These are phyloP conservation scores for Croton setiger DNA, from an alignment of 441 rosid species.

Conservation along the genomic window DNA sequence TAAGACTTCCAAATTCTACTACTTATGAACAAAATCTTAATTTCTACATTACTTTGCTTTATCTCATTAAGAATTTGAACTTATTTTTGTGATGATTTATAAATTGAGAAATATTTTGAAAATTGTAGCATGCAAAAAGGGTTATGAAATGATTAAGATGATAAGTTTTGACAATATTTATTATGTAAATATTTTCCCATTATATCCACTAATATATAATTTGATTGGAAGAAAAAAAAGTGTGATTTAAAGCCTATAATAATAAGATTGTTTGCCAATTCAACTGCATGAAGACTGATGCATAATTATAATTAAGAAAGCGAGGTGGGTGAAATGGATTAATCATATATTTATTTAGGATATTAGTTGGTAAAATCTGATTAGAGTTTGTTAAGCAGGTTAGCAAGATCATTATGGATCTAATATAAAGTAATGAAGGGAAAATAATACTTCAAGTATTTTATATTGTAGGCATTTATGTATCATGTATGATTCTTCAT, in stretches of 20 bases:
- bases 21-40: too few relatives aligned
- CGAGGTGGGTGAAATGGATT: constrained; percentile 15
- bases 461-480: too few relatives aligned
- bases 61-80: not conserved
- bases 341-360: not conserved
- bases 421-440: not conserved
- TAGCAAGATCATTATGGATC: not conserved
- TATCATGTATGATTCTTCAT: too few relatives aligned
- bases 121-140: not conserved
- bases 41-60: too few relatives aligned
- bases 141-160: not conserved
- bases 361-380: constrained; percentile 10
- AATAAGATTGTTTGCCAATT: not conserved
- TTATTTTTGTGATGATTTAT: not conserved
- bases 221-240: not conserved
- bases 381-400: constrained; percentile 5
- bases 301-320: constrained; percentile 1
- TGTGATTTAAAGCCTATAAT: not conserved
- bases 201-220: not conserved
- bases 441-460: too few relatives aligned
- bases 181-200: not conserved
- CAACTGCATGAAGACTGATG: not conserved
- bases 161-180: not conserved
- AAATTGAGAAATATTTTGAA: not conserved
- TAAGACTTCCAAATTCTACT: too few relatives aligned